Evolutionary conservation across 2,329 filamentous ascomycete genomes (phyloP).

Genomic region (Furcasterigmium sp.): DNA sequence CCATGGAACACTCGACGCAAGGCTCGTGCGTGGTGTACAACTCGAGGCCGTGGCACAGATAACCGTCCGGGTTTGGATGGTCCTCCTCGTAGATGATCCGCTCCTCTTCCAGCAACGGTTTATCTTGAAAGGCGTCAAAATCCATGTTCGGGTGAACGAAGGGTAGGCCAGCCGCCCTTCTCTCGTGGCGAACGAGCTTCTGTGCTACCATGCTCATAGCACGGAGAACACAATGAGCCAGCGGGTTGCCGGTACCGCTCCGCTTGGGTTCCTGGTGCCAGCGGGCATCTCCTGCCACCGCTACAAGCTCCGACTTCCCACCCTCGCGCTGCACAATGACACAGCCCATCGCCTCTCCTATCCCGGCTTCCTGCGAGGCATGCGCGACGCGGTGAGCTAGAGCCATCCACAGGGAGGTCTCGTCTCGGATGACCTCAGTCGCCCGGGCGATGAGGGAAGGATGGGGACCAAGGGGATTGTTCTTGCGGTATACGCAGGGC

Average conservation of each 20-base stretch:
- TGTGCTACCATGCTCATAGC: slow-evolving; percentile 79
- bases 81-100: slow-evolving; percentile 55
- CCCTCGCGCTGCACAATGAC: slow-evolving; percentile 65
- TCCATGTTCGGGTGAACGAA: slow-evolving; percentile 35
- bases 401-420: slow-evolving; percentile 62
- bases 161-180: slow-evolving; percentile 29
- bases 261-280: slow-evolving; percentile 50
- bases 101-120: slow-evolving; percentile 65
- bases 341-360: slow-evolving; percentile 67
- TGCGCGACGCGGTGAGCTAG: slow-evolving; percentile 60
- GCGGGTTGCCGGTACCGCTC: slow-evolving; percentile 59
- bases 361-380: slow-evolving; percentile 49
- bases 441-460: slow-evolving; percentile 67
- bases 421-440: slow-evolving; percentile 60
- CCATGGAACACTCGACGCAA: slow-evolving; percentile 96
- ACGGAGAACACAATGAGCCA: slow-evolving; percentile 73
- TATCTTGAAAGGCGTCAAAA: slow-evolving; percentile 62
- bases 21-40: slow-evolving; percentile 95
- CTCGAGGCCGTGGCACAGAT: slow-evolving; percentile 89
- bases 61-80: slow-evolving; percentile 69
- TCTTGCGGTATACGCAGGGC: slow-evolving; percentile 82
- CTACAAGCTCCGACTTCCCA: slow-evolving; percentile 53
- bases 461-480: slow-evolving; percentile 80
- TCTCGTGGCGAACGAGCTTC: slow-evolving; percentile 54
- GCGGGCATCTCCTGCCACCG: slow-evolving; percentile 71